These are phyloP conservation scores for Craspedostauros australis DNA, from an alignment of 108 stramenopile species.

Conservation along the genomic window DNA sequence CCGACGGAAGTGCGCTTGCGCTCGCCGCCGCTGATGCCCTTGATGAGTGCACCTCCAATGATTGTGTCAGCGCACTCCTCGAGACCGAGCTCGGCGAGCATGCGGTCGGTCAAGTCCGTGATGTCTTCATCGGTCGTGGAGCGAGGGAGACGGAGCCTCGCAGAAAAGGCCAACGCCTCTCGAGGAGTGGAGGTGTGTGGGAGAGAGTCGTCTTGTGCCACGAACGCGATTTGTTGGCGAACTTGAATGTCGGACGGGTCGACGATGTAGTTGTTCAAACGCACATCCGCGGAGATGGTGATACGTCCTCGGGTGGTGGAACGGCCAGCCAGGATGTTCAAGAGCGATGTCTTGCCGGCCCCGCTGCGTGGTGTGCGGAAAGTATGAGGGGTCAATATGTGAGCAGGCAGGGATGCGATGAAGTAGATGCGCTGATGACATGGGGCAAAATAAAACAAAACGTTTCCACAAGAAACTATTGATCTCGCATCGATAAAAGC, in stretches of 20 bases:
- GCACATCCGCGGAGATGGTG: conserved; percentile 31
- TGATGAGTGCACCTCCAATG: conserved; percentile 52
- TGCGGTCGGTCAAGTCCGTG: conserved; percentile 48
- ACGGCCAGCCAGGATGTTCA: conserved; percentile 68
- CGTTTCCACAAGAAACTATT: no score
- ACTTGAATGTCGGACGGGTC: conserved; percentile 46
- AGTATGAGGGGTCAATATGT: no score
- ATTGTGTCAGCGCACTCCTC: conserved; percentile 51
- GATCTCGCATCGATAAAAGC: no score
- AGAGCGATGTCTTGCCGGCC: conserved; percentile 68
- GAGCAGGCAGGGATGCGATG: no score
- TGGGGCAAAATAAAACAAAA: no score
- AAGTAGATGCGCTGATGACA: no score
- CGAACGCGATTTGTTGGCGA: conserved; percentile 66
- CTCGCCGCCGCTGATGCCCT: conserved; percentile 68
- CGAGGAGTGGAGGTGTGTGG: conserved; percentile 63
- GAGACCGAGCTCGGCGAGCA: conserved; percentile 64
- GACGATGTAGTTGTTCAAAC: conserved; percentile 46
- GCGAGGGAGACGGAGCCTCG: conserved; percentile 58
- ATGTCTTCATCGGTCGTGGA: conserved; percentile 40
- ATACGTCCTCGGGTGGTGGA: conserved; percentile 14
- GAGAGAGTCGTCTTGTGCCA: conserved; percentile 74
- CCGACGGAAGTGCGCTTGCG: conserved; percentile 56
- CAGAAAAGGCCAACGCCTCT: conserved; percentile 71
- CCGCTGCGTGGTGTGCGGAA: no score